These are phyloP conservation scores for Picea glauca DNA, from an alignment of 75 land plant species.

Conservation along the genomic window DNA sequence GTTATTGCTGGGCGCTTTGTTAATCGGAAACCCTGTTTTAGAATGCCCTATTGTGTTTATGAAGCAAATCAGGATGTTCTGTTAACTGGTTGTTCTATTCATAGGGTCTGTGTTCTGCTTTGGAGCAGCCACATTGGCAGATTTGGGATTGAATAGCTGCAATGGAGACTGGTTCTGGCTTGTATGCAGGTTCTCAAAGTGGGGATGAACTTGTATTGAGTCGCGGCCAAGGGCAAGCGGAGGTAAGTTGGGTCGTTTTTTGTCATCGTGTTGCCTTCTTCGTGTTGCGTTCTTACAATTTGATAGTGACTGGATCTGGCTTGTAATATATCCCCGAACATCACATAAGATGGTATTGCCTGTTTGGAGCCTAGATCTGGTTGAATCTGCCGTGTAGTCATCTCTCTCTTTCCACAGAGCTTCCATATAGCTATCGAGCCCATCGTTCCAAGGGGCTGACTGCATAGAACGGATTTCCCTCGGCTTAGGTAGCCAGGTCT, in stretches of 20 bases:
- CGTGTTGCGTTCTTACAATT: not conserved
- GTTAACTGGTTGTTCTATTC: not conserved
- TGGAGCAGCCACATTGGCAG: not conserved
- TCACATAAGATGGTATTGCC: not conserved
- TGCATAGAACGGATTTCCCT: too few species aligned
- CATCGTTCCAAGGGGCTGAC: too few species aligned
- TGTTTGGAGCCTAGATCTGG: not conserved
- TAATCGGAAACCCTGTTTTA: too few species aligned
- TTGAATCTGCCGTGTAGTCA: not conserved
- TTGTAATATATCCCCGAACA: not conserved
- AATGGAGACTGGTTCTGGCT: constrained; percentile 7
- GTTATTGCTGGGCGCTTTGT: not conserved
- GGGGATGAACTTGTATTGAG: not conserved
- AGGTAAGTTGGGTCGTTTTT: not conserved
- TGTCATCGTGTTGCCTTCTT: not conserved
- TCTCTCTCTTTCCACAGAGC: not conserved
- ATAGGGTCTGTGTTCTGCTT: not conserved
- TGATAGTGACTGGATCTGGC: not conserved
- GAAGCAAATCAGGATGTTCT: not conserved
- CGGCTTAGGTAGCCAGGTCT: too few species aligned
- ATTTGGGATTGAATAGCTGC: not conserved
- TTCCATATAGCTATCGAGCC: not conserved
- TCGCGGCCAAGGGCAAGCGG: constrained; percentile 1
- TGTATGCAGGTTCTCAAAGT: constrained; percentile 5
- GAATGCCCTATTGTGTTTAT: too few species aligned